Evolutionary conservation across 2,329 filamentous ascomycete species (phyloP).

Genomic region (Neurospora sp.): DNA sequence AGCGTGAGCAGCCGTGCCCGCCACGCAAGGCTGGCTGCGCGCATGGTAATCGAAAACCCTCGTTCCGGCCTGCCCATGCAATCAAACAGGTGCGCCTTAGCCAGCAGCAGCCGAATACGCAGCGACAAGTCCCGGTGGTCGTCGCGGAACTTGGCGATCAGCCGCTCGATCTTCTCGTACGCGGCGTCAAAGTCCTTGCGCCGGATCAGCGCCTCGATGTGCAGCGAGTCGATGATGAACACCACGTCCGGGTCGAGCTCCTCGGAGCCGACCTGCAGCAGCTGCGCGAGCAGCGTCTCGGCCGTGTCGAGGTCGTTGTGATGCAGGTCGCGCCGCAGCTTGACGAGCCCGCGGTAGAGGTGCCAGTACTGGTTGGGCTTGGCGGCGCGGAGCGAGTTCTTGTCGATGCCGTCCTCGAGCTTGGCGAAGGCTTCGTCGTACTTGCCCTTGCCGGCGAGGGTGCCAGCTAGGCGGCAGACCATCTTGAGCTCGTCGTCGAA

Average conservation of each 20-base stretch:
- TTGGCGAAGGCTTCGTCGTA: constrained; percentile 58
- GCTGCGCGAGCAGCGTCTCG: constrained; percentile 38
- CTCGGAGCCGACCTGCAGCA: constrained; percentile 38
- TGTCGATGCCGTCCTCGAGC: constrained; percentile 35
- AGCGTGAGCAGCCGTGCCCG: constrained; percentile 56
- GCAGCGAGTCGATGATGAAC: constrained; percentile 40
- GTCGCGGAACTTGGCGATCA: constrained; percentile 32
- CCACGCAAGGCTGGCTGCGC: constrained; percentile 65
- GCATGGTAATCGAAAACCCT: constrained; percentile 66
- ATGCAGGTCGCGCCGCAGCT: constrained; percentile 52
- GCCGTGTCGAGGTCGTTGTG: constrained; percentile 42
- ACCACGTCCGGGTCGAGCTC: constrained; percentile 34
- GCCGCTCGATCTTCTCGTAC: constrained; percentile 35
- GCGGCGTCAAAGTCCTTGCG: constrained; percentile 38
- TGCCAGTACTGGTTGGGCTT: constrained; percentile 68
- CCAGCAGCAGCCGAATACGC: constrained; percentile 59
- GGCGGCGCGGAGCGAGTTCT: constrained; percentile 51
- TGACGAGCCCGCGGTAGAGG: constrained; percentile 56
- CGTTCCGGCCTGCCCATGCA: constrained; percentile 59
- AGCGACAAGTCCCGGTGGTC: constrained; percentile 48
- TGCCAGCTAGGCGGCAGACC: constrained; percentile 58
- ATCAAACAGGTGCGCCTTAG: constrained; percentile 63
- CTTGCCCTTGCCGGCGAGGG: constrained; percentile 54
- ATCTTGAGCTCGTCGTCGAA: constrained; percentile 74
- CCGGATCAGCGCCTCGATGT: constrained; percentile 41